phyloP scores from a whole-genome alignment of 805 yeast genomes.

The Saccharomycopsis sp. region DNA sequence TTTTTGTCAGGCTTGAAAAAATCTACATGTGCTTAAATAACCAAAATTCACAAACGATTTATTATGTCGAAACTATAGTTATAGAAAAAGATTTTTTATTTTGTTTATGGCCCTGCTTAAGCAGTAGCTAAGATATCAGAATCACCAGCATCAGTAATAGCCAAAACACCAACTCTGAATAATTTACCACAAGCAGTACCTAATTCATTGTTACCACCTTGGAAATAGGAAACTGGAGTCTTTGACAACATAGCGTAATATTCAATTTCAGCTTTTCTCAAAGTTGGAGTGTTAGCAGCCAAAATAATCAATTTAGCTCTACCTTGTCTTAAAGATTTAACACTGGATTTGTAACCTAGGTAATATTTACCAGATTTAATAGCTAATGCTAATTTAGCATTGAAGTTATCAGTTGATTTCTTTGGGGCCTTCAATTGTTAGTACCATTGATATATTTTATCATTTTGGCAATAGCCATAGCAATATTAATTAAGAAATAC shows the following conservation, averaged over 20 bases:
- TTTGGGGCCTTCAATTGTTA: conserved; percentile 81
- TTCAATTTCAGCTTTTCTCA: conserved; percentile 99
- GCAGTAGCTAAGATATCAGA: conserved; percentile 86
- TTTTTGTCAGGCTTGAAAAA: too few species aligned
- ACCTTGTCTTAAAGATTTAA: conserved; percentile 97
- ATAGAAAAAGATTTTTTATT: too few species aligned
- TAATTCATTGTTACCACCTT: conserved; percentile 99
- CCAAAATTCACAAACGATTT: too few species aligned
- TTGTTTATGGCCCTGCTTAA: too few species aligned
- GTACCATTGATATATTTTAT: conserved; percentile 26
- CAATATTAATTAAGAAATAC: conserved; percentile 37
- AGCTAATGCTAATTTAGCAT: conserved; percentile 96
- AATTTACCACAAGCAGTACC: conserved; percentile 99
- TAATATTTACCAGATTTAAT: conserved; percentile 99
- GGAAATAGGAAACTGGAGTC: conserved; percentile 96
- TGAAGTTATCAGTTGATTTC: conserved; percentile 88
- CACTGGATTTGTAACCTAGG: conserved; percentile 98
- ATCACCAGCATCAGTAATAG: conserved; percentile 98
- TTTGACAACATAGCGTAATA: conserved; percentile 99
- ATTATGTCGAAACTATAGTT: too few species aligned
- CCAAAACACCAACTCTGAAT: conserved; percentile 98
- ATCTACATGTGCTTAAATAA: too few species aligned
- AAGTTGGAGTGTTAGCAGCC: conserved; percentile 99
- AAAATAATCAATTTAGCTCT: conserved; percentile 97
- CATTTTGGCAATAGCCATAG: not conserved